Evolutionary conservation across 2,329 filamentous ascomycete species (phyloP).

Genomic region (Botrytis tulipae): DNA sequence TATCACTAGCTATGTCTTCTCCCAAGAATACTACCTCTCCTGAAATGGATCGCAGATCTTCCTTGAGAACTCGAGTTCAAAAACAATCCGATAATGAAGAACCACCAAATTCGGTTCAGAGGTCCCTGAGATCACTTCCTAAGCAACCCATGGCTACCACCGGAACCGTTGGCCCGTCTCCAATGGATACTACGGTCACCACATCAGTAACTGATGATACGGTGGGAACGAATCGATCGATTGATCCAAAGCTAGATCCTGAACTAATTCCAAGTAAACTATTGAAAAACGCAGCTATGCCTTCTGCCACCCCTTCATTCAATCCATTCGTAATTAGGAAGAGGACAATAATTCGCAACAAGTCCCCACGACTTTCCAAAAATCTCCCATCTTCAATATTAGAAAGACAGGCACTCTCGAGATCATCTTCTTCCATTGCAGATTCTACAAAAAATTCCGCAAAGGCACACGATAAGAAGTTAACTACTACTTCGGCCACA

Average conservation of each 20-base stretch:
- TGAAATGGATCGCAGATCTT: background rate
- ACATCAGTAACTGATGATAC: rapidly evolving
- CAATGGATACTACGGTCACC: too few species aligned
- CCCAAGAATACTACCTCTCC: background rate
- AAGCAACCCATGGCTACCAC: too few species aligned
- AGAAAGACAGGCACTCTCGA: too few species aligned
- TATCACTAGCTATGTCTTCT: background rate
- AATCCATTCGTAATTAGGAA: background rate
- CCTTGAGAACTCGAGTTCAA: background rate
- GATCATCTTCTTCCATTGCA: background rate
- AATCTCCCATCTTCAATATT: background rate
- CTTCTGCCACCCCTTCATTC: background rate
- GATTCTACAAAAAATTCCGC: background rate
- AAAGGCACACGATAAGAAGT: background rate
- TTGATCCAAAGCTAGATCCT: background rate
- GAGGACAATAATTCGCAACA: background rate
- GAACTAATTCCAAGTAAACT: background rate
- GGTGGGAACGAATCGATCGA: background rate
- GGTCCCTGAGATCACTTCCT: too few species aligned
- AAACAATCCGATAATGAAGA: background rate
- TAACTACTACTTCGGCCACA: background rate
- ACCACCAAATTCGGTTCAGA: background rate
- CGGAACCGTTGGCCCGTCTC: too few species aligned
- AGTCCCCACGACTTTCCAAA: background rate
- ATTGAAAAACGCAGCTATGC: background rate